Evolutionary conservation across 176 grass and related monocot genomes (phyloP).

Genomic region (Eragrostis curvula): DNA sequence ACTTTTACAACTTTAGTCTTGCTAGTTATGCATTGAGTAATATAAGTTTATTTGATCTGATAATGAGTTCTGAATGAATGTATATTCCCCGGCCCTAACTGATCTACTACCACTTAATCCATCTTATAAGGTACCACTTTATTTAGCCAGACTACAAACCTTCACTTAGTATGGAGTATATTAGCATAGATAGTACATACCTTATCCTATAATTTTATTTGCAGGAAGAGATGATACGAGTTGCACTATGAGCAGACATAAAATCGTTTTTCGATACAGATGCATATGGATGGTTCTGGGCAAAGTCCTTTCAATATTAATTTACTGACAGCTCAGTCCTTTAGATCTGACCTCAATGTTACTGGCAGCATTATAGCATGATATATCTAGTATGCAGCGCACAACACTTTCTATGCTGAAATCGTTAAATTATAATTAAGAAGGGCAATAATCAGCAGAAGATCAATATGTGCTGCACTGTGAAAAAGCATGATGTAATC

Average conservation of each 20-base stretch:
- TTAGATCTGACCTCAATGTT: neutral
- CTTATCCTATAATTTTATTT: neutral
- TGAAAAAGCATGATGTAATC: neutral
- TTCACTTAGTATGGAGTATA: too few species aligned
- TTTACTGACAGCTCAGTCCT: neutral
- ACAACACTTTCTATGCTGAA: neutral
- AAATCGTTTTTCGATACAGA: neutral
- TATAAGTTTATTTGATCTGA: neutral
- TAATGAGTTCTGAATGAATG: neutral
- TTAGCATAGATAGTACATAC: neutral
- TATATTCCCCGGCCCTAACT: neutral
- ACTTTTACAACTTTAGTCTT: neutral
- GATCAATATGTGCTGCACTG: too few species aligned
- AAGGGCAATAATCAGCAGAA: conserved; percentile 1
- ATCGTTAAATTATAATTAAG: neutral
- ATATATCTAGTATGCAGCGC: neutral
- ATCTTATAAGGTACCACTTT: too few species aligned
- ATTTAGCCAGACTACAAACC: too few species aligned
- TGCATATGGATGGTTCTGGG: conserved; percentile 1
- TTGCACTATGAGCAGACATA: neutral
- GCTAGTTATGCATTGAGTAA: neutral
- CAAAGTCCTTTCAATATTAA: conserved; percentile 18
- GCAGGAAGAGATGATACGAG: neutral
- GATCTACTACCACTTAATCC: neutral
- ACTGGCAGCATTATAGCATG: neutral